phyloP scores from a whole-genome alignment of 805 yeast genomes.

The Kluyveromyces starmeri region DNA sequence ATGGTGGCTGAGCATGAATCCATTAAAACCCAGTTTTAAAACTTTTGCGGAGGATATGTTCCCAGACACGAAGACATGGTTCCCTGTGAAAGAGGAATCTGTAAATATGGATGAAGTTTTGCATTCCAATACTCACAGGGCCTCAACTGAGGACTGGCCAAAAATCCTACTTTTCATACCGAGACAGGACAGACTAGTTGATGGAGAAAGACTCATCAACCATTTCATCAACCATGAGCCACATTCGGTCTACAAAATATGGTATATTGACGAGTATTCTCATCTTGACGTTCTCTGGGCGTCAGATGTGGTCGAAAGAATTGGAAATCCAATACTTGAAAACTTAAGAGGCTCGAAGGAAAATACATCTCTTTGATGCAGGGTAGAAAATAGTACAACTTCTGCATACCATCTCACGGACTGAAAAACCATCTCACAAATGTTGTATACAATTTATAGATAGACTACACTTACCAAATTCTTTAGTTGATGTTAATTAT shows the following conservation, averaged over 20 bases:
- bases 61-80: conserved; percentile 49
- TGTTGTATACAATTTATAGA: too few species aligned
- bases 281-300: conserved; percentile 96
- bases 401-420: too few species aligned
- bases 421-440: too few species aligned
- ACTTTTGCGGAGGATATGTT: conserved; percentile 36
- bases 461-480: too few species aligned
- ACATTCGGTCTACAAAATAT: conserved; percentile 22
- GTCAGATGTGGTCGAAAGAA: conserved; percentile 53
- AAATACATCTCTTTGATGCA: too few species aligned
- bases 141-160: conserved; percentile 38
- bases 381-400: too few species aligned
- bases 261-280: conserved; percentile 51
- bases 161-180: conserved; percentile 62
- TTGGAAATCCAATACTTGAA: conserved; percentile 44
- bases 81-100: conserved; percentile 22
- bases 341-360: conserved; percentile 25
- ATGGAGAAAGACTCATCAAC: conserved; percentile 55
- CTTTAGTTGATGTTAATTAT: too few species aligned
- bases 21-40: conserved; percentile 35
- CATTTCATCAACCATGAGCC: conserved; percentile 57
- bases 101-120: conserved; percentile 10
- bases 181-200: conserved; percentile 65
- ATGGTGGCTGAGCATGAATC: conserved; percentile 72
- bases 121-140: conserved; percentile 29